Conservation (phyloP, 352 stramenopile species). For the Phytophthora idaei region DNA sequence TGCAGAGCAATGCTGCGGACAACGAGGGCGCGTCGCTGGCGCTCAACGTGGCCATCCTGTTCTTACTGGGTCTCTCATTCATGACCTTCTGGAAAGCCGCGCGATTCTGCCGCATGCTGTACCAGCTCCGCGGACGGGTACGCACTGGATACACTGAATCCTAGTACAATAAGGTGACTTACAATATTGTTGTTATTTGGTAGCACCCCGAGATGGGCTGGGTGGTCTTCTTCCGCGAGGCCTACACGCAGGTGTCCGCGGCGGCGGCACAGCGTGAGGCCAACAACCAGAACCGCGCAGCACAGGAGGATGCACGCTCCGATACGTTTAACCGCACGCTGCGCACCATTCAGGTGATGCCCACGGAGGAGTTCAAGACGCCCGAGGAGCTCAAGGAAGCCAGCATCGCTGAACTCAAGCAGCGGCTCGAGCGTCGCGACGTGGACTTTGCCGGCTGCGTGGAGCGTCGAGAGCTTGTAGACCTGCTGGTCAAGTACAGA, state of each 20-base stretch:
- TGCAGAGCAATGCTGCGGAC: conserved; percentile 68
- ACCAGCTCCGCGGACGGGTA: conserved; percentile 49
- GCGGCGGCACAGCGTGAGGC: conserved; percentile 43
- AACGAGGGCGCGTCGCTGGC: conserved; percentile 60
- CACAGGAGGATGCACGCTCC: conserved; percentile 44
- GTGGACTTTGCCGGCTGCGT: conserved; percentile 67
- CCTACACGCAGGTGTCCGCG: conserved; percentile 48
- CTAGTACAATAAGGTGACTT: neutral
- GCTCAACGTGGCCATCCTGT: conserved; percentile 59
- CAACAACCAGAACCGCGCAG: conserved; percentile 38
- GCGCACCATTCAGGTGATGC: conserved; percentile 82
- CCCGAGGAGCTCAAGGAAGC: conserved; percentile 58
- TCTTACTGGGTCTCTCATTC: conserved; percentile 60
- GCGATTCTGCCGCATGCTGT: conserved; percentile 62
- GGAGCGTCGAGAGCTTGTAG: conserved; percentile 74
- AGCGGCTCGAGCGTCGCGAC: conserved; percentile 70
- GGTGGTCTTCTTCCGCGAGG: conserved; percentile 62
- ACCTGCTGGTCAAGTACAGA: conserved; percentile 72
- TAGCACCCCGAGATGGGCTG: conserved; percentile 64
- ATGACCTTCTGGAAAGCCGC: conserved; percentile 59
- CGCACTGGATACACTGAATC: conserved; percentile 1
- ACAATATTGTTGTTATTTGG: neutral
- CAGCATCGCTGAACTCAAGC: conserved; percentile 73
- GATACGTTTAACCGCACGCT: conserved; percentile 77
- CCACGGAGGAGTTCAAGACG: conserved; percentile 79